Evolutionary conservation across 306 rosid species (phyloP).

Genomic region (Prunus davidiana): DNA sequence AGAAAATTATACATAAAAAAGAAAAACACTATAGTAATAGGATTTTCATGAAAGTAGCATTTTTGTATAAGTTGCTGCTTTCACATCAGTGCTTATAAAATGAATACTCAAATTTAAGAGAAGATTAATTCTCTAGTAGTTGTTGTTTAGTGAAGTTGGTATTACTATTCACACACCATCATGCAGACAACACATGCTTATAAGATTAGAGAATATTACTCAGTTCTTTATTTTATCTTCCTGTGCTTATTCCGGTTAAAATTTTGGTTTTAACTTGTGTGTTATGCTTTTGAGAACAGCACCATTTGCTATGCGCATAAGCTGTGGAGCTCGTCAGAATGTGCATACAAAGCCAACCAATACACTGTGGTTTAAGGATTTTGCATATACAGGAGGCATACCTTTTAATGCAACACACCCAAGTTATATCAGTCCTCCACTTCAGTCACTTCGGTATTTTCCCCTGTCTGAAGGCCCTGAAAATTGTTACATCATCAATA

Average conservation of each 20-base stretch:
- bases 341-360: slow-evolving; percentile 67
- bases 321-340: slow-evolving; percentile 80
- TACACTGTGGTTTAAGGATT: slow-evolving; percentile 84
- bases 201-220: background rate
- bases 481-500: slow-evolving; percentile 69
- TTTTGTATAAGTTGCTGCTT: background rate
- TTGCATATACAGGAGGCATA: slow-evolving; percentile 86
- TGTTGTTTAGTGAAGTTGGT: background rate
- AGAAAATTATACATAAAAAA: no score
- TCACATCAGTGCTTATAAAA: background rate
- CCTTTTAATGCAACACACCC: slow-evolving; percentile 65
- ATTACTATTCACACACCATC: background rate
- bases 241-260: background rate
- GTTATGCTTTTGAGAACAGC: slow-evolving; percentile 38
- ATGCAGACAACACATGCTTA: background rate
- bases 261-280: slow-evolving; percentile 16
- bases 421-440: slow-evolving; percentile 74
- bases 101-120: background rate
- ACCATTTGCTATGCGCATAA: slow-evolving; percentile 82
- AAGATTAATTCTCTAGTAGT: background rate
- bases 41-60: background rate
- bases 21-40: no score
- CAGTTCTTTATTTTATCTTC: background rate
- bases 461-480: slow-evolving; percentile 82
- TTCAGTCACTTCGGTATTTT: slow-evolving; percentile 72